phyloP scores from a whole-genome alignment of 352 stramenopile genomes.

The Globisporangium canariense region DNA sequence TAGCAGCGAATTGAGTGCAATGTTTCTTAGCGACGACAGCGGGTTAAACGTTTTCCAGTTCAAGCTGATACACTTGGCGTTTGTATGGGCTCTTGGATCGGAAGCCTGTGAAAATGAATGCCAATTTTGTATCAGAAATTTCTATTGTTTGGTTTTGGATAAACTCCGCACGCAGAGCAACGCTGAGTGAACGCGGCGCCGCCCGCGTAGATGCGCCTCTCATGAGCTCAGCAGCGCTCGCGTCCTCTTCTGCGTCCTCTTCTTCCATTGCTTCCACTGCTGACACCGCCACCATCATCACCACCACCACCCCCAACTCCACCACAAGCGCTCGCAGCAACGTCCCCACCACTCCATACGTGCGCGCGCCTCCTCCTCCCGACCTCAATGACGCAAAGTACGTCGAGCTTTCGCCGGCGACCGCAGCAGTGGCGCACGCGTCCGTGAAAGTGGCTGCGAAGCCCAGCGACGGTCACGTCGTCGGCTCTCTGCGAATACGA shows the following conservation, averaged over 20 bases:
- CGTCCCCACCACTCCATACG: neutral
- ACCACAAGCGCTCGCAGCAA: neutral
- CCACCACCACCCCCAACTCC: slow-evolving; percentile 14
- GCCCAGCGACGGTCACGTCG: slow-evolving; percentile 34
- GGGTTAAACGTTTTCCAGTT: no score
- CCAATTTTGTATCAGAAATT: no score
- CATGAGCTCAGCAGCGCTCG: slow-evolving; percentile 16
- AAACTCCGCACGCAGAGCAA: no score
- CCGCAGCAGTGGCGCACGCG: slow-evolving; percentile 43
- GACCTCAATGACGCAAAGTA: slow-evolving; percentile 11
- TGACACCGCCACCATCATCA: neutral
- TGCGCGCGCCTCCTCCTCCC: neutral
- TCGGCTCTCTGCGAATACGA: slow-evolving; percentile 56
- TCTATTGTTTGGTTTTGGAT: no score
- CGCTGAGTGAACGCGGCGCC: slow-evolving; percentile 1
- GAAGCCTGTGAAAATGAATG: no score
- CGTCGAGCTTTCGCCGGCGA: slow-evolving; percentile 40
- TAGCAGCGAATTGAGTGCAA: no score
- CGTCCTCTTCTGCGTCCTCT: slow-evolving; percentile 1
- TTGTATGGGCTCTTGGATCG: no score
- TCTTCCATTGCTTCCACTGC: neutral
- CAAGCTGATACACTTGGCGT: no score
- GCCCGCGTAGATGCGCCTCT: slow-evolving; percentile 14
- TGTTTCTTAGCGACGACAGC: no score
- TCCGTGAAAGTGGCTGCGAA: slow-evolving; percentile 45